Percentiles rank a stretch among this genome's conserved stretches.
phyloP scores from a whole-genome alignment of 805 yeast genomes.

The Nakazawaea laoshanensis region DNA sequence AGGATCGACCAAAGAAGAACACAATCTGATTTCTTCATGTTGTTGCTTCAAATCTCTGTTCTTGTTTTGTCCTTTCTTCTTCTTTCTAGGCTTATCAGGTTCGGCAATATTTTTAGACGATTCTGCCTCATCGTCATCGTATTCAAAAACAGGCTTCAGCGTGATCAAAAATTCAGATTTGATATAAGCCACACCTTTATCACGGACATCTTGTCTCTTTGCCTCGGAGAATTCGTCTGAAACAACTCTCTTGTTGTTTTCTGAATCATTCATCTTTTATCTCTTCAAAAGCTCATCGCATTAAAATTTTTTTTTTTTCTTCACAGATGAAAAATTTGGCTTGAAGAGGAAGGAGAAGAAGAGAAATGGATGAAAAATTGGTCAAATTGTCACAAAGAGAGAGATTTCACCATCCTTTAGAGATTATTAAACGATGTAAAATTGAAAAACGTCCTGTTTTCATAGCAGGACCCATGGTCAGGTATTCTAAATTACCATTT shows the following conservation, averaged over 20 bases:
- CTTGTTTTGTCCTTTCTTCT: conserved; percentile 74
- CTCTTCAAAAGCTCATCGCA: conserved; percentile 4
- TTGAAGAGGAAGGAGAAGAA: neutral
- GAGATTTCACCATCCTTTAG: conserved; percentile 46
- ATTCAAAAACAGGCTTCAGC: conserved; percentile 12
- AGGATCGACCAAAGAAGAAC: conserved; percentile 56
- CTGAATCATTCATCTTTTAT: neutral
- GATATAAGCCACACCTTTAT: conserved; percentile 66
- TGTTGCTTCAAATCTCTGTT: conserved; percentile 66
- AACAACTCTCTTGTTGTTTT: conserved; percentile 7
- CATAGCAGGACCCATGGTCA: conserved; percentile 92
- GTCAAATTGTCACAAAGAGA: conserved; percentile 6
- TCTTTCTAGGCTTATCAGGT: conserved; percentile 17
- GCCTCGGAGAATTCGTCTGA: conserved; percentile 11
- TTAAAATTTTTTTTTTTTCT: conserved; percentile 2
- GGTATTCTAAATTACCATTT: conserved; percentile 91
- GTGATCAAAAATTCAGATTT: conserved; percentile 59
- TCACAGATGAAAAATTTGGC: neutral
- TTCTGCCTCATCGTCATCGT: conserved; percentile 41
- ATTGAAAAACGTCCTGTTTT: conserved; percentile 46
- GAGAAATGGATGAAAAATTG: conserved; percentile 12
- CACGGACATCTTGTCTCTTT: conserved; percentile 14
- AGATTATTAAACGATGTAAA: conserved; percentile 38
- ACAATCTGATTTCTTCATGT: conserved; percentile 55
- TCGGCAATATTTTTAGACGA: conserved; percentile 30